Base-by-base conservation (phyloP, 108 stramenopile species). In the Cyclotella atomus region DNA sequence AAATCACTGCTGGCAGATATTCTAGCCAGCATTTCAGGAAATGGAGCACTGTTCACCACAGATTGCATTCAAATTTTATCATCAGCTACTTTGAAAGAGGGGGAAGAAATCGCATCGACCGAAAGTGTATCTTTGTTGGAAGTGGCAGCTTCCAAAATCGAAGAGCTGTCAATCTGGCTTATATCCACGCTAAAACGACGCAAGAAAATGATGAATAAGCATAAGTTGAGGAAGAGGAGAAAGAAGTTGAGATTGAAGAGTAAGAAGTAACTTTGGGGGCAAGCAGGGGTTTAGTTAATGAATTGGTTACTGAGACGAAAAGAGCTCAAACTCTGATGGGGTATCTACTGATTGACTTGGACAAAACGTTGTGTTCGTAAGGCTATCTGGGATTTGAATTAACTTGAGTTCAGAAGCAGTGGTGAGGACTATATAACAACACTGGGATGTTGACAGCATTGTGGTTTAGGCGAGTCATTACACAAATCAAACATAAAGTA, bases 201-300 rank as follows among this genome's bases (percentile, higher is more conserved):
- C 33, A 79, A 89, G 77, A 87, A 83, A 66, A 92, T 88, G 85
- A 94, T 94, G 93, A 94, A 94, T 47, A 94, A 94, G 60, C 93
- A 94, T 64, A 94, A 94, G 68, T 70, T 94, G 4, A 76, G 84
- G 21, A 94, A 94, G 81, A 89, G 93, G 81, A 87, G 88, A 56
- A 94, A 94, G 83, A 79, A 86, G 81, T 72, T 87, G 45, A 85
- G 91, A 21, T 77, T 90, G 79, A 90, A 91, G 69, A 92, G 63
- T 60, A 86, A 73, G 54, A 88, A 89, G 65, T 85, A 77, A 65
- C 4, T 16, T 29, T 29, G 29, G 15, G 56, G 6, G 38, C 38
- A 41, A n/a, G n/a, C n/a, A n/a, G n/a, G n/a, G n/a, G 38, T 9
- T 41, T 41, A 12, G 12, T 9, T 41, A 41, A 41, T 41, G 38